phyloP scores from a whole-genome alignment of 169 alveolate genomes.

The Plasmodium blacklocki region DNA sequence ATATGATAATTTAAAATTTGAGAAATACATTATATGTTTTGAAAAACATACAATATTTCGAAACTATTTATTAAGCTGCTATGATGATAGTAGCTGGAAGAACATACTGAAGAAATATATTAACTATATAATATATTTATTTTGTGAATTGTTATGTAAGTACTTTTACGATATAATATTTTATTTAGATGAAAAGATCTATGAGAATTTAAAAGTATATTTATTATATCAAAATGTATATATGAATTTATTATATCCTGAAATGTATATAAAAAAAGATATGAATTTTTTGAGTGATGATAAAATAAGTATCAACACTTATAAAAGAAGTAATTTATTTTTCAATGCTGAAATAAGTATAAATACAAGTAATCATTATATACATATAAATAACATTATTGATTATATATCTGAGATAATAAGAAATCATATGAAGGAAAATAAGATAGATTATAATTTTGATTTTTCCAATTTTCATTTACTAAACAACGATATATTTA shows the following conservation, averaged over 20 bases:
- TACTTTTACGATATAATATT: slow-evolving; percentile 66
- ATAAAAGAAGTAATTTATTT: slow-evolving; percentile 29
- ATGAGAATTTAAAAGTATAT: slow-evolving; percentile 33
- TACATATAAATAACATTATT: slow-evolving; percentile 20
- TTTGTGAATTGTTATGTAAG: slow-evolving; percentile 50
- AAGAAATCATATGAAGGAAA: slow-evolving; percentile 48
- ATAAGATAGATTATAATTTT: slow-evolving; percentile 20
- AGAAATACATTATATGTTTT: slow-evolving; percentile 57
- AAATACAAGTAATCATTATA: slow-evolving; percentile 41
- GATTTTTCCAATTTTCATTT: slow-evolving; percentile 17
- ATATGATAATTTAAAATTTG: slow-evolving; percentile 52
- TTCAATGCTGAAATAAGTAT: slow-evolving; percentile 47
- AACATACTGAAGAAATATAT: slow-evolving; percentile 54
- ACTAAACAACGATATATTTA: slow-evolving; percentile 45
- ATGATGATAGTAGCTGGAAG: slow-evolving; percentile 53
- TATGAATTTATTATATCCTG: slow-evolving; percentile 60
- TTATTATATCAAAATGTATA: slow-evolving; percentile 51
- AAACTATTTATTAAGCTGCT: slow-evolving; percentile 31
- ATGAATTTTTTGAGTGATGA: slow-evolving; percentile 25
- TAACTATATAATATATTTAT: slow-evolving; percentile 51
- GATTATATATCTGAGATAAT: slow-evolving; percentile 39
- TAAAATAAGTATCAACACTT: slow-evolving; percentile 19
- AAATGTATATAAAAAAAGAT: slow-evolving; percentile 53
- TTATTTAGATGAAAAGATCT: slow-evolving; percentile 45
- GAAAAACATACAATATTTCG: slow-evolving; percentile 24